phyloP scores from a whole-genome alignment of 2,329 filamentous ascomycete species.

The Chaetomiaceae sp. region DNA sequence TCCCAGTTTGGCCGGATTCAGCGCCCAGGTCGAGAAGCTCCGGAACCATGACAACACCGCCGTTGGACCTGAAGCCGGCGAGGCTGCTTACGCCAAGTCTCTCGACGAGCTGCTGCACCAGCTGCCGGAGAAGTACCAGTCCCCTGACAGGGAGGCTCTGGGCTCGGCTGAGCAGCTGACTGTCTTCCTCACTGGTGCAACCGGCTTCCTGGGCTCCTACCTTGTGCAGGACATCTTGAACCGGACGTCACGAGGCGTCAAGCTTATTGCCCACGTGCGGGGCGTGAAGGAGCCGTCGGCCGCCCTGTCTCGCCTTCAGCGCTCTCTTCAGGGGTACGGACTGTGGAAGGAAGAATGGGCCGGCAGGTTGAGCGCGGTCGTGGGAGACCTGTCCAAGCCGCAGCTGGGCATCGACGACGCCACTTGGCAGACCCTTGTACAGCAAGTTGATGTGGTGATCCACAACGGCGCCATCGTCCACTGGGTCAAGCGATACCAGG shows the following conservation, averaged over 20 bases:
- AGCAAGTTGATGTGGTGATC: conserved; percentile 65
- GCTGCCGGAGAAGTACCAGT: conserved; percentile 34
- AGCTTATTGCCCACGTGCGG: conserved; percentile 70
- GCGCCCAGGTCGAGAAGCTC: conserved; percentile 44
- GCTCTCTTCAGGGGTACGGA: conserved; percentile 68
- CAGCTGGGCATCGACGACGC: conserved; percentile 64
- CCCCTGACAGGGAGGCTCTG: conserved; percentile 21
- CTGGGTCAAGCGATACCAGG: conserved; percentile 74
- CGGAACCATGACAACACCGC: conserved; percentile 23
- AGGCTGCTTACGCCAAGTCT: conserved; percentile 45
- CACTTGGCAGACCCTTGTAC: conserved; percentile 58
- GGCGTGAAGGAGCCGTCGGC: conserved; percentile 52
- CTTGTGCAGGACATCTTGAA: conserved; percentile 69
- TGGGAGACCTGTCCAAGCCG: conserved; percentile 68
- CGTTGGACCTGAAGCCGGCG: conserved; percentile 30
- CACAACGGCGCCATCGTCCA: conserved; percentile 80
- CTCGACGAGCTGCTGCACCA: conserved; percentile 39
- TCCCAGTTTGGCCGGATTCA: conserved; percentile 44
- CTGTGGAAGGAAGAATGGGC: conserved; percentile 70
- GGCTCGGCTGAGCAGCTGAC: conserved; percentile 38
- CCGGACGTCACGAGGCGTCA: conserved; percentile 47
- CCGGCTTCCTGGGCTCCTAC: conserved; percentile 82
- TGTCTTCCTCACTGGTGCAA: conserved; percentile 81
- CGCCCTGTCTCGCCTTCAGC: conserved; percentile 58
- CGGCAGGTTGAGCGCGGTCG: conserved; percentile 57